Base-by-base conservation (phyloP, 345 rosid species). In the Zanthoxylum bungeanum region DNA sequence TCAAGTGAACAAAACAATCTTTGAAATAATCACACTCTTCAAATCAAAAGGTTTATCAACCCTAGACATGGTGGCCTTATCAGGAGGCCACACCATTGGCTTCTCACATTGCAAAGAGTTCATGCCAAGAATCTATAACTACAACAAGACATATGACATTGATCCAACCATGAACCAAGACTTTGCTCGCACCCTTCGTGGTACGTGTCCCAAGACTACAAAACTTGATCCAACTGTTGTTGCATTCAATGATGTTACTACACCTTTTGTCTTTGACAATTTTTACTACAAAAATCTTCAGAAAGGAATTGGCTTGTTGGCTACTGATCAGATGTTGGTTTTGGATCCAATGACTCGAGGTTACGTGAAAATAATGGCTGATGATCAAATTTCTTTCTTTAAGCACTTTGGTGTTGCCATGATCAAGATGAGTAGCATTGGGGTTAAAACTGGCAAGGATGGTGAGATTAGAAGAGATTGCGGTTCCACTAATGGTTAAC, bases 51-150 rank as follows among this genome's bases (percentile, higher is more conserved):
- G 70, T 12, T 27, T 74, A 30, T 40, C 64, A 6, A 37, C 27
- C n/a, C 27, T 31, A 4, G 75, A 70, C 56, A 52, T 70, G 78
- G 69, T 78, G 2, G 72, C 78, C 36, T 44, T 65, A 40, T 59
- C 73, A 12, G 73, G 72, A 14, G 75, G 57, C 22, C 77, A 78
- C 68, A 69, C 69, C 16, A 73, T 73, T 0, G 81, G 75, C 40
- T 59, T 65, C 22, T 59, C 73, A 0, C 75, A 70, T 7, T 74
- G 73, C 36, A 65, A 34, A n/a, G 64, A 65, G 30, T 78, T 74
- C 75, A 58, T 64, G 52, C 25, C 37, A 3, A 39, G 77, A 58
- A 37, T 74, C 9, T 74, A 70, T 10, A 3, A 27, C 59, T 73
- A 49, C 64, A 70, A 60, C 69, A 16, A 50, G 28, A 51, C 70